These are phyloP conservation scores for Berkeleyomyces rouxiae DNA, from an alignment of 2,329 filamentous ascomycete species.

Conservation along the genomic window DNA sequence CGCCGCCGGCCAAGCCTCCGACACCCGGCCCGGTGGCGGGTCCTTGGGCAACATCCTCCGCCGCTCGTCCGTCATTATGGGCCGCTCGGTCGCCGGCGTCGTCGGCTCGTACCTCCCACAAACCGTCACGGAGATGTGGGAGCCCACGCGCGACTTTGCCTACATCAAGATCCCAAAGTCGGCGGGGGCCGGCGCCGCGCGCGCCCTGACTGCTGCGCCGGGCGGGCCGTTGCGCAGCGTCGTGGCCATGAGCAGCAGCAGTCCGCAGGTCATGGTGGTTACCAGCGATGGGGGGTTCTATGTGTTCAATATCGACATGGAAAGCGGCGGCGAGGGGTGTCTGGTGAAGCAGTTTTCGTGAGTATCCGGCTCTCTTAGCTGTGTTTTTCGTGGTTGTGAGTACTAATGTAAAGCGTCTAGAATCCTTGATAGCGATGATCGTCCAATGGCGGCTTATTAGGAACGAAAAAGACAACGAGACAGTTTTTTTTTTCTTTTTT, in stretches of 20 bases:
- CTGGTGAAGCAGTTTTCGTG: constrained; percentile 64
- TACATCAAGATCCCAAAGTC: constrained; percentile 80
- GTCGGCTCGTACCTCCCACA: constrained; percentile 84
- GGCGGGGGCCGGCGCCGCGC: constrained; percentile 16
- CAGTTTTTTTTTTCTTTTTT: too few relatives aligned
- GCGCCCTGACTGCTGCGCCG: constrained; percentile 20
- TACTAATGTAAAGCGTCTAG: background rate
- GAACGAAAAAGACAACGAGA: background rate
- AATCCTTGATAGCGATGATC: background rate
- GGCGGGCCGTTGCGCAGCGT: constrained; percentile 55
- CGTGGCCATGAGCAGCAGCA: constrained; percentile 92
- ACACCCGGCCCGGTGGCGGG: constrained; percentile 34
- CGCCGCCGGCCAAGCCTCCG: too few relatives aligned
- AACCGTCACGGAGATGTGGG: constrained; percentile 95
- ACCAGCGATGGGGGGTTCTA: constrained; percentile 93
- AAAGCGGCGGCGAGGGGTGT: constrained; percentile 82
- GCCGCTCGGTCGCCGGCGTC: constrained; percentile 71
- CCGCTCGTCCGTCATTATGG: constrained; percentile 88
- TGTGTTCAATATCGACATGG: constrained; percentile 88
- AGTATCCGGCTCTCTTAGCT: background rate
- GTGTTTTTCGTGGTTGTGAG: constrained; percentile 46
- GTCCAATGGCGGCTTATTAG: background rate
- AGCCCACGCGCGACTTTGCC: constrained; percentile 84
- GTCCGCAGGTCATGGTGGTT: constrained; percentile 93
- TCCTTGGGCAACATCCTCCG: constrained; percentile 81